A percentile compares a stretch with the other conserved stretches of the same genome.
Conservation (phyloP, 768 basidiomycete genomes). For the Ephemerocybe angulata region DNA sequence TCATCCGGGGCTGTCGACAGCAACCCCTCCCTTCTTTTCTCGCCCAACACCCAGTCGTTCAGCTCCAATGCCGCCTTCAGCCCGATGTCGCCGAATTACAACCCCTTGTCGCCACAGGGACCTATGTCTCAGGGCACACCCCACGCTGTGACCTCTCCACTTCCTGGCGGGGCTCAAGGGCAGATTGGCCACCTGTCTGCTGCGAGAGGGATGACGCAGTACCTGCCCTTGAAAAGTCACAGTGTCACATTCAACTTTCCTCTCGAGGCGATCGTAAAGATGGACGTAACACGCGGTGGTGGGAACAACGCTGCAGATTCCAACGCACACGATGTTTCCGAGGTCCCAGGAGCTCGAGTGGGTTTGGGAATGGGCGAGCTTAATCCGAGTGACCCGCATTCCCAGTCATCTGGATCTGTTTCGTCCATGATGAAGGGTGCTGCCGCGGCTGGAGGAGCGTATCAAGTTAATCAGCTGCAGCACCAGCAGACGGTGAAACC, state of each 20-base stretch:
- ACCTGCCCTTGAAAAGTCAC: conserved; percentile 59
- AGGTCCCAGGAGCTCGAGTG: neutral
- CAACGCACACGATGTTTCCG: neutral
- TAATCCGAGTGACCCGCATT: conserved; percentile 1
- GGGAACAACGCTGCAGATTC: neutral
- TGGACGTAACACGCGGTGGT: conserved; percentile 5
- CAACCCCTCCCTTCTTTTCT: conserved; percentile 3
- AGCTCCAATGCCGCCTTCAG: conserved; percentile 5
- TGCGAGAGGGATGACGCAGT: conserved; percentile 60
- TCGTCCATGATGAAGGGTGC: neutral
- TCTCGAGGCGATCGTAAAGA: conserved; percentile 41
- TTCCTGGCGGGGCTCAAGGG: neutral
- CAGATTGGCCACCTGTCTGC: neutral
- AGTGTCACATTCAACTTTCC: conserved; percentile 58
- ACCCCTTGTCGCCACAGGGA: conserved; percentile 7
- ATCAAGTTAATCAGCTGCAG: too few relatives aligned
- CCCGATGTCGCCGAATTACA: neutral
- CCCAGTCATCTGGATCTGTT: neutral
- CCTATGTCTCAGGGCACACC: neutral
- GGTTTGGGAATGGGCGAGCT: neutral
- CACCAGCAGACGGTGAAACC: conserved; percentile 1
- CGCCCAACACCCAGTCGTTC: conserved; percentile 8
- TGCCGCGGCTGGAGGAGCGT: too few relatives aligned
- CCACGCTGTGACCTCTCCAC: neutral
- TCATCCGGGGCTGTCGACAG: neutral